Conservation (phyloP, 208 protist species). For the Leishmania lainsoni region DNA sequence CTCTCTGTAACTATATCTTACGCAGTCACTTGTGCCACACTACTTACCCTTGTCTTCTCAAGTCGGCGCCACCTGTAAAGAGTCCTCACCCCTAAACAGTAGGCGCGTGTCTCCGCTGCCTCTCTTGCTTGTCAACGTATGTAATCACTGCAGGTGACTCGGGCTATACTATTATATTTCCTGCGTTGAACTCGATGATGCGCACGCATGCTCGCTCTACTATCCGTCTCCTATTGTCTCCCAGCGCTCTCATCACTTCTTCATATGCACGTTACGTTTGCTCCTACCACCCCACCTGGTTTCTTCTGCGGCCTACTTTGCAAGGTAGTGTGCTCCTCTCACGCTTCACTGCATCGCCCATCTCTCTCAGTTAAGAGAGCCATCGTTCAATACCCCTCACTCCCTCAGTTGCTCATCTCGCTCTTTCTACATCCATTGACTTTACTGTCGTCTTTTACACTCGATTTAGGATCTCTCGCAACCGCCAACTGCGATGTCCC, state of each 20-base stretch:
- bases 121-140: neutral
- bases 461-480: neutral
- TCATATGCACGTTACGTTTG: neutral
- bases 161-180: neutral
- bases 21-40: neutral
- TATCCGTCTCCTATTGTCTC: neutral
- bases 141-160: neutral
- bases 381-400: neutral
- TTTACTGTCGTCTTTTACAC: neutral
- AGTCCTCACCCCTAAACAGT: neutral
- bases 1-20: neutral
- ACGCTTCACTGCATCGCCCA: neutral
- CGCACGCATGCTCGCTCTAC: neutral
- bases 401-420: neutral
- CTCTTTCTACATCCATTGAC: no score
- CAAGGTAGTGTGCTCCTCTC: neutral
- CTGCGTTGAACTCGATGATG: neutral
- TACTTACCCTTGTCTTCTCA: neutral
- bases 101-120: neutral
- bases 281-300: neutral
- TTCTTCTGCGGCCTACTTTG: neutral
- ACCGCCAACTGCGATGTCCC: conserved; percentile 11
- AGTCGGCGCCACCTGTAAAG: neutral
- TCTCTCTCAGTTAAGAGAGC: neutral
- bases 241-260: neutral